Evolutionary conservation across 345 rosid species (phyloP), one percentile per base, ranked within the genome.

Genomic region (Angophora floribunda): DNA sequence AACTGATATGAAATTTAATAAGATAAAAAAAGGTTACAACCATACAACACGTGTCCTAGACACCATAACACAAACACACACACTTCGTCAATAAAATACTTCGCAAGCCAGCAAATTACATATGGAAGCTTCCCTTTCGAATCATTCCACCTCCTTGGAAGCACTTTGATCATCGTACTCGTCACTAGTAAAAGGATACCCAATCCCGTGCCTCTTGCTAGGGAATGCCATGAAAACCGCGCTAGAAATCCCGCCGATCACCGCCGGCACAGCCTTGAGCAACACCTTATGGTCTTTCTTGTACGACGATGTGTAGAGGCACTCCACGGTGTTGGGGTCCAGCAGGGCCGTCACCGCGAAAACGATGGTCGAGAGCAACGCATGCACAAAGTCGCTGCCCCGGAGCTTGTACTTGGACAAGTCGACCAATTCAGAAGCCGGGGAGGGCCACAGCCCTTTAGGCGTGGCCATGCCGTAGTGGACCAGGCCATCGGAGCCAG

Each of bases 141-240:
- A 30, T 67, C 79, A 67, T 67, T 67, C 79, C 79, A 67, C 22
- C 79, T 67, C 79, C 79, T 67, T 67, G 79, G 85, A 93, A 93
- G 87, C 98, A 94, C 28, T 17, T 57, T 1, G 93, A 67, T 15
- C 79, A 15, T 30, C 21, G 79, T 21, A 15, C 79, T 15, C 44
- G 44, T 67, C 44, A 30, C 11, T 30, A 67, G 79, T 15, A 19
- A 94, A 87, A 87, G 95, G 96, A 90, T 97, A 95, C 63, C 97
- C 99, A 51, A 97, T 89, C 44, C 99, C 99, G 79, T 92, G 94
- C 53, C 99, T 96, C 5, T 88, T 92, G 91, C 93, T 94, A 5
- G 99, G 99, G 87, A 97, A 95, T 41, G 91, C 45, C 93, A 92
- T 88, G 90, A 96, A 97, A 22, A 93, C 70, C 1, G 88, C 12